Evolutionary conservation across 2,329 filamentous ascomycete species (phyloP), one percentile per base, ranked within the genome.

Genomic region (Byssochlamys sp.): DNA sequence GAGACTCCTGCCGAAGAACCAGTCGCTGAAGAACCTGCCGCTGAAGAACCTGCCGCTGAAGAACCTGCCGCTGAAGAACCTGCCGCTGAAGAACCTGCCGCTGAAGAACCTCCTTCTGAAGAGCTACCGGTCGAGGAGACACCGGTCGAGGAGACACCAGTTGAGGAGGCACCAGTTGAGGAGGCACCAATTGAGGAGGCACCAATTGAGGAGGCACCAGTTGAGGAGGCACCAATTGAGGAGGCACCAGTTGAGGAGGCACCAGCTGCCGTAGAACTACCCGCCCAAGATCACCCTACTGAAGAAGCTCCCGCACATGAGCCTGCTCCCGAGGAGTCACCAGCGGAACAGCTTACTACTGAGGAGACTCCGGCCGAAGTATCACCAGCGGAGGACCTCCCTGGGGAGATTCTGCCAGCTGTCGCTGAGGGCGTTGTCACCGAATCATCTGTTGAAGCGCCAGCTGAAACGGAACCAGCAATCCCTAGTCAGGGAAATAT

Each of bases 141-240:
- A 26, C 48, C 59, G 51, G 25, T 39, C 54, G 58, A 60, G 51
- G 58, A 62, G 6, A 6, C 29, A 26, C 48, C 59, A 7, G 11
- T 55, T 25, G 58, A 59, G 45, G 60, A 63, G 33, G 53, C 56
- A 31, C 29, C 59, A 45, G 62, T 64, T 52, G 65, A 64, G 55
- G 45, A 49, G n/a, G n/a, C n/a, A 9, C 10, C 59, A 24, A 55
- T 49, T 10, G n/a, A n/a, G n/a, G n/a, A n/a, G n/a, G 60, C 62
- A 26, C 56, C 57, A 25, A 45, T 53, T 9, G 29, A 31, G 7
- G 29, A 31, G 29, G 11, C 29, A 2, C 11, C 56, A 35, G 27
- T 39, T n/a, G 56, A 59, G 48, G 56, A 62, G 14, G 25, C 60
- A 14, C n/a, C 55, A 25, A 58, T 62, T 6, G 62, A 64, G 14